Evolutionary conservation across 2,329 filamentous ascomycete genomes (phyloP).

Genomic region (Talaromyces sp.): DNA sequence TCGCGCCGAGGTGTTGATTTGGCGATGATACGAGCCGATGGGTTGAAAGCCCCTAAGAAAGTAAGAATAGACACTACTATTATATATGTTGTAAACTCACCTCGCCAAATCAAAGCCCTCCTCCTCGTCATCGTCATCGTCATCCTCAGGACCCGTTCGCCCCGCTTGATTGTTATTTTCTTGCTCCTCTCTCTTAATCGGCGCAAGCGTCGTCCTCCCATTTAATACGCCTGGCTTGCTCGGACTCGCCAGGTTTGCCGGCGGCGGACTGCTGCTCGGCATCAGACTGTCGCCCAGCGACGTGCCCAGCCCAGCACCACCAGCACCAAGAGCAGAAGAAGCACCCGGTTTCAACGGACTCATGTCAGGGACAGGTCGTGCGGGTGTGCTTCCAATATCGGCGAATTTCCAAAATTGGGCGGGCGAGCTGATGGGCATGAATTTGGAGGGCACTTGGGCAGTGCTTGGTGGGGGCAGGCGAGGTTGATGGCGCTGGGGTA

Average conservation of each 20-base stretch:
- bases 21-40: slow-evolving; percentile 43
- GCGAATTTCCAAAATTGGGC: slow-evolving; percentile 48
- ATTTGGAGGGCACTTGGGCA: slow-evolving; percentile 45
- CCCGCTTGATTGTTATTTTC: slow-evolving; percentile 14
- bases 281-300: slow-evolving; percentile 31
- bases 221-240: slow-evolving; percentile 36
- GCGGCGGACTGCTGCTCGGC: slow-evolving; percentile 45
- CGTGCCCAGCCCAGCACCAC: slow-evolving; percentile 9
- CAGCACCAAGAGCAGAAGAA: neutral
- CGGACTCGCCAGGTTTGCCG: slow-evolving; percentile 40
- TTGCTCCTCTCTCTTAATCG: slow-evolving; percentile 26
- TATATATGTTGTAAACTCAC: slow-evolving; percentile 21
- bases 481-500: slow-evolving; percentile 45
- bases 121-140: slow-evolving; percentile 34
- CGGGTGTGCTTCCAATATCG: slow-evolving; percentile 43
- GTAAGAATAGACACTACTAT: neutral
- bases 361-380: slow-evolving; percentile 38
- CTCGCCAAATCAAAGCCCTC: slow-evolving; percentile 44
- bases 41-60: slow-evolving; percentile 41
- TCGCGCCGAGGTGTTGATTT: slow-evolving; percentile 35
- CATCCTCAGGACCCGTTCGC: slow-evolving; percentile 19
- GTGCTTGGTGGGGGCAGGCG: slow-evolving; percentile 45
- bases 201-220: slow-evolving; percentile 22
- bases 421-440: slow-evolving; percentile 48
- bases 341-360: slow-evolving; percentile 42